These are phyloP conservation scores for Pseudogymnoascus pannorum DNA, from an alignment of 2,329 filamentous ascomycete genomes.

Conservation along the genomic window DNA sequence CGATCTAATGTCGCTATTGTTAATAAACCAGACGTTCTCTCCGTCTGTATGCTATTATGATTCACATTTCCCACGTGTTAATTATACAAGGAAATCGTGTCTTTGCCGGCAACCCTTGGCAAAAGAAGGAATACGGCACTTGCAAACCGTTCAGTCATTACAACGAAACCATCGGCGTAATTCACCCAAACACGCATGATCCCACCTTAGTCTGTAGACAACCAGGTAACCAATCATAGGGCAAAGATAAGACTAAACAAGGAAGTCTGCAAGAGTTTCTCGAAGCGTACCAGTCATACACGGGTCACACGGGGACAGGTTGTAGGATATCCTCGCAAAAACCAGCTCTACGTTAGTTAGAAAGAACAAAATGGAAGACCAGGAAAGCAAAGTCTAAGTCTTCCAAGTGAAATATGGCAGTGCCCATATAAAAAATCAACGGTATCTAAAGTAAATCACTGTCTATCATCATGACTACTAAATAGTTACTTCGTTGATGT, in stretches of 20 bases:
- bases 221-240: neutral
- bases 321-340: no score
- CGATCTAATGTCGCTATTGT: no score
- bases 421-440: no score
- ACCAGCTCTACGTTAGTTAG: no score
- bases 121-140: no score
- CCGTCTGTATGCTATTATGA: neutral
- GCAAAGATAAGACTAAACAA: neutral
- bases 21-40: no score
- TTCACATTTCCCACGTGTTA: neutral
- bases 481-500: neutral
- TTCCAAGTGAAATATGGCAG: no score
- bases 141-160: neutral
- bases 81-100: neutral
- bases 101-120: neutral
- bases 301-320: no score
- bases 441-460: no score
- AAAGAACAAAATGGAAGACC: no score
- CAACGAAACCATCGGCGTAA: neutral
- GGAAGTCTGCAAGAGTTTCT: neutral
- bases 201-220: neutral
- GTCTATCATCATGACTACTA: neutral
- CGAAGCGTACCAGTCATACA: neutral
- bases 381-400: no score
- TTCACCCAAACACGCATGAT: neutral